These are phyloP conservation scores for Colletotrichum sp. DNA, from an alignment of 2,329 filamentous ascomycete genomes.

Conservation along the genomic window DNA sequence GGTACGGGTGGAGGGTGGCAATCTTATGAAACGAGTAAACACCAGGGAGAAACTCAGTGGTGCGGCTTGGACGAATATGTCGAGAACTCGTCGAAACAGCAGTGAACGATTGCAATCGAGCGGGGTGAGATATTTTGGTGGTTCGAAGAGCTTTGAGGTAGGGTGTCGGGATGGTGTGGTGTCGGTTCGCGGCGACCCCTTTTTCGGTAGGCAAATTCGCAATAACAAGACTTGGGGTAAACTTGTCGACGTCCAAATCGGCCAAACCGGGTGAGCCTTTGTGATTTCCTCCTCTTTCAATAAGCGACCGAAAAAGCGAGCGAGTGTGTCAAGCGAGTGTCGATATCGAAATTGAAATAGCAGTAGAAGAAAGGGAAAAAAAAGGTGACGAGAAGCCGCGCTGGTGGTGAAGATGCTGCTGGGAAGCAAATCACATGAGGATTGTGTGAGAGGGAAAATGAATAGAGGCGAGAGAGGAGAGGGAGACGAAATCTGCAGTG, in stretches of 20 bases:
- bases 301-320: constrained; percentile 4
- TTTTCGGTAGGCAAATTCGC: constrained; percentile 6
- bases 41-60: not conserved
- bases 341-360: not conserved
- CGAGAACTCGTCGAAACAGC: not conserved
- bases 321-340: constrained; percentile 17
- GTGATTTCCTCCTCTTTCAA: not conserved
- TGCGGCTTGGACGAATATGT: not conserved
- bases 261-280: not conserved
- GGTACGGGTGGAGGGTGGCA: not conserved
- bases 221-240: not conserved
- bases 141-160: not conserved
- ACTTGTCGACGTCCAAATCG: not conserved
- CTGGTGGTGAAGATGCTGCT: constrained; percentile 1
- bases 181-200: constrained; percentile 1
- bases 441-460: not conserved
- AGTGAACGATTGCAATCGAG: not conserved
- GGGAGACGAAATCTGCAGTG: not conserved
- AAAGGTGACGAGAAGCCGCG: not conserved
- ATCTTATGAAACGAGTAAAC: not conserved
- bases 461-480: not conserved
- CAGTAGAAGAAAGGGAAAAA: not conserved
- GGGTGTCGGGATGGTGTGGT: not conserved
- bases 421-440: constrained; percentile 23
- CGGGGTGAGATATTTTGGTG: not conserved